These are phyloP conservation scores for Porodaedalea pini DNA, from an alignment of 1,284 basidiomycete species.

Conservation along the genomic window DNA sequence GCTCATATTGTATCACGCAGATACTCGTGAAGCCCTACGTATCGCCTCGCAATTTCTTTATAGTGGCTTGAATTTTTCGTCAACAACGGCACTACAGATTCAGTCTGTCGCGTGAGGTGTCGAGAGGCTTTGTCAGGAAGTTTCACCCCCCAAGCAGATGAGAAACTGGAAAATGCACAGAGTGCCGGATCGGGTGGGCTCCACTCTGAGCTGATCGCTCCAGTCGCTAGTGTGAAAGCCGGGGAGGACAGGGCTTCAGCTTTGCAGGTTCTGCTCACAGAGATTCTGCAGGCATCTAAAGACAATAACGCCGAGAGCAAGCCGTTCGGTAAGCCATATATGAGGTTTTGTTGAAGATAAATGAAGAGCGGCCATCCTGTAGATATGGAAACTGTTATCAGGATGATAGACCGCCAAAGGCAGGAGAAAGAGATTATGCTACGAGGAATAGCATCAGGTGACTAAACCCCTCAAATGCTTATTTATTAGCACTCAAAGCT, in stretches of 20 bases:
- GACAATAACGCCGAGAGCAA: constrained; percentile 36
- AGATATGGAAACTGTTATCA: constrained; percentile 57
- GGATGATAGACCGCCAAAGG: constrained; percentile 62
- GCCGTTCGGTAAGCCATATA: constrained; percentile 32
- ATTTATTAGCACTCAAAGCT: background rate
- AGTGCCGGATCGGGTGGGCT: background rate
- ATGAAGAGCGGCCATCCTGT: constrained; percentile 8
- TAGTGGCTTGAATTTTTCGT: constrained; percentile 85
- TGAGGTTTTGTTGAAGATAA: constrained; percentile 8
- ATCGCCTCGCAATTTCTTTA: background rate
- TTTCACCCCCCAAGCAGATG: constrained; percentile 33
- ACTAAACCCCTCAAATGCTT: constrained; percentile 22
- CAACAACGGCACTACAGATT: constrained; percentile 68
- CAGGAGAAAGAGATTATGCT: constrained; percentile 68
- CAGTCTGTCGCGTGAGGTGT: constrained; percentile 58
- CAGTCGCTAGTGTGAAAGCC: constrained; percentile 33
- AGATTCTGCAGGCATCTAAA: constrained; percentile 42
- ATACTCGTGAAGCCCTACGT: constrained; percentile 32
- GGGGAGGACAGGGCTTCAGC: constrained; percentile 41
- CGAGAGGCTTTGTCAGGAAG: constrained; percentile 53
- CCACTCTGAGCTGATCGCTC: background rate
- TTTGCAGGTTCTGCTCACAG: constrained; percentile 46
- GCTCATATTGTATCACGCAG: constrained; percentile 22
- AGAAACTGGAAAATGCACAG: constrained; percentile 20
- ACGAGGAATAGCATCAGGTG: constrained; percentile 60